Percentiles rank a stretch among this genome's conserved stretches.
Conservation (phyloP, 2,329 filamentous ascomycete genomes). For the Periconia macrospinosa region DNA sequence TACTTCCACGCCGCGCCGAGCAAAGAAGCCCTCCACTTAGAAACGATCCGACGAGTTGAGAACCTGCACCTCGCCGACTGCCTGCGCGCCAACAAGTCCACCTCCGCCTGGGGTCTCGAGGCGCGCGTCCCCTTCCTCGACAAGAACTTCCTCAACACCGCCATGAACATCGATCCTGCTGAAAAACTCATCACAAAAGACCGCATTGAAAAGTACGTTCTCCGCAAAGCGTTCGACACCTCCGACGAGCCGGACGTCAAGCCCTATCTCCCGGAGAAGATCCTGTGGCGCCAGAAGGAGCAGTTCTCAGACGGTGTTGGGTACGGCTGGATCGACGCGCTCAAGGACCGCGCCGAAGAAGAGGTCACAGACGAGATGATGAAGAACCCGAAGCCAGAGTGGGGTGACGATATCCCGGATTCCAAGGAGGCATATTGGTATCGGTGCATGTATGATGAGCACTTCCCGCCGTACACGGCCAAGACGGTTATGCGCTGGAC, state of each 20-base stretch:
- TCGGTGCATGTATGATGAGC: conserved; percentile 97
- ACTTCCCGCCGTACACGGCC: conserved; percentile 90
- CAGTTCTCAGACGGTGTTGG: conserved; percentile 98
- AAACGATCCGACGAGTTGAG: conserved; percentile 92
- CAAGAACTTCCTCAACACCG: conserved; percentile 89
- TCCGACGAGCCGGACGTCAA: conserved; percentile 76
- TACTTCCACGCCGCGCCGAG: conserved; percentile 96
- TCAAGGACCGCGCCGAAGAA: conserved; percentile 91
- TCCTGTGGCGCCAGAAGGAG: conserved; percentile 98
- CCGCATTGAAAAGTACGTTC: conserved; percentile 94
- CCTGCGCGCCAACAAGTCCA: conserved; percentile 98
- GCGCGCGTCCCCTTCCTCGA: conserved; percentile 97
- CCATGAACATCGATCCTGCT: conserved; percentile 90
- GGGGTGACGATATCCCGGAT: conserved; percentile 90
- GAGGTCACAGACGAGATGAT: conserved; percentile 97
- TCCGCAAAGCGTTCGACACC: conserved; percentile 97
- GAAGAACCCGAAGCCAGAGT: conserved; percentile 96
- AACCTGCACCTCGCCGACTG: conserved; percentile 97
- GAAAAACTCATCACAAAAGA: conserved; percentile 96
- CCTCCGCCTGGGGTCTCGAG: conserved; percentile 95
- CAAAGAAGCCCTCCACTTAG: conserved; percentile 90
- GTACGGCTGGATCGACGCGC: conserved; percentile 97
- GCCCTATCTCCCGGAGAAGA: conserved; percentile 92
- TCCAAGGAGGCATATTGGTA: conserved; percentile 99
- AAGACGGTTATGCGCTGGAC: conserved; percentile 95